Conservation (phyloP, 768 basidiomycete species). For the Naganishia randhawae region DNA sequence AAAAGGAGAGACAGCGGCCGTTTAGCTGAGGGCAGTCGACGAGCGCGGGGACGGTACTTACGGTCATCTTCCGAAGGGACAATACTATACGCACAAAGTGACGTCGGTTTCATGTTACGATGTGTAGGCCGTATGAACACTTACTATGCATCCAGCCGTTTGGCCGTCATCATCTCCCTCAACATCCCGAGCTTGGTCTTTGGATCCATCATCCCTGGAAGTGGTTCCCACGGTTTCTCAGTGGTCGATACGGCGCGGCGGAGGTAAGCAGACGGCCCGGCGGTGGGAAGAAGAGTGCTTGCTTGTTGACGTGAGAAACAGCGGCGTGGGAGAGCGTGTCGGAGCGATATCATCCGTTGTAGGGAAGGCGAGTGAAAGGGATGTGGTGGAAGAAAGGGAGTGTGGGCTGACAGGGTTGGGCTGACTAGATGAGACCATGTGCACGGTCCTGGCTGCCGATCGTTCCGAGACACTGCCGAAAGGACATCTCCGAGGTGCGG, state of each 20-base stretch:
- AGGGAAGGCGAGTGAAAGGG: no score
- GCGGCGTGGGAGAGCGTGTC: no score
- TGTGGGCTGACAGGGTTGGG: no score
- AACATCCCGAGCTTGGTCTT: constrained; percentile 56
- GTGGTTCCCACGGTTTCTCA: constrained; percentile 11
- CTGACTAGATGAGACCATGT: no score
- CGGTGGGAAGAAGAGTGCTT: neutral
- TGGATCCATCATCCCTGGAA: constrained; percentile 10
- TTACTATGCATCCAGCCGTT: constrained; percentile 62
- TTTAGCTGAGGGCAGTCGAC: no score
- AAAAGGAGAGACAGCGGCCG: neutral
- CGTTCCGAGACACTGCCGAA: no score
- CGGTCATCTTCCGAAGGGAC: constrained; percentile 92
- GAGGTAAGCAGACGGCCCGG: neutral
- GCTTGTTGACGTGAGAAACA: no score
- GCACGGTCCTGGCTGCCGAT: no score
- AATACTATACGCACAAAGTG: no score
- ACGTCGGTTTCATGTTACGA: neutral
- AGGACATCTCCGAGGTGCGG: no score
- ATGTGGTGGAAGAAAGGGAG: no score
- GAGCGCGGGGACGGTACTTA: constrained; percentile 58
- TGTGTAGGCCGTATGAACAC: constrained; percentile 21
- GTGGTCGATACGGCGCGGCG: neutral
- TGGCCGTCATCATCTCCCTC: constrained; percentile 65
- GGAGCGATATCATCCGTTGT: no score